Conservation (phyloP, 495 filamentous ascomycete genomes). For the Jackrogersella multiformis region DNA sequence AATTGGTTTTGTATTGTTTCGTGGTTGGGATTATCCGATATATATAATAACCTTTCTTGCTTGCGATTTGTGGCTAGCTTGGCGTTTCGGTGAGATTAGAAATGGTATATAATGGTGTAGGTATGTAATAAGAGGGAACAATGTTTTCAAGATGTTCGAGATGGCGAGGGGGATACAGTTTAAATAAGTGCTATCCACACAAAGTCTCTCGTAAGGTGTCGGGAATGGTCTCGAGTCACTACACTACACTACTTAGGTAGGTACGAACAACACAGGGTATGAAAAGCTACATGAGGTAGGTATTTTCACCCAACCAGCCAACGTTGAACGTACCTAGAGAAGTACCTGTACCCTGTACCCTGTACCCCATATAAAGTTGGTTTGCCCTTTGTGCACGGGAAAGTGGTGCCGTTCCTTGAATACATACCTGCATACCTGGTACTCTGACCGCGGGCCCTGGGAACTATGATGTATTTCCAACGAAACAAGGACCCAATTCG, state of each 20-base stretch:
- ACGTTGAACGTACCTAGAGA: too few species aligned
- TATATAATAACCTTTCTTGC: background rate
- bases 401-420: constrained; percentile 39
- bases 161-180: constrained; percentile 22
- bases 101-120: background rate
- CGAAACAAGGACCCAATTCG: constrained; percentile 40
- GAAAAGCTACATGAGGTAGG: background rate
- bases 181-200: constrained; percentile 36
- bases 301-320: background rate
- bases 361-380: constrained; percentile 4
- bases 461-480: constrained; percentile 41
- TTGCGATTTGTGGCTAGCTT: constrained; percentile 5
- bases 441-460: constrained; percentile 22
- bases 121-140: constrained; percentile 9
- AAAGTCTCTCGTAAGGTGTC: constrained; percentile 14
- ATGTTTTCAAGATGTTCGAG: background rate
- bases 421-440: too few species aligned
- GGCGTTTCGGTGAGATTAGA: background rate
- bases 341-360: too few species aligned
- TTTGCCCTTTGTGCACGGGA: constrained; percentile 34
- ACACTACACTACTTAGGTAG: too few species aligned
- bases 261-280: background rate
- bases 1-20: background rate
- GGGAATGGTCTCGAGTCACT: constrained; percentile 22
- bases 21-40: background rate